Evolutionary conservation across 2,329 filamentous ascomycete genomes (phyloP).

Genomic region (Penicillium fuscoglaucum): DNA sequence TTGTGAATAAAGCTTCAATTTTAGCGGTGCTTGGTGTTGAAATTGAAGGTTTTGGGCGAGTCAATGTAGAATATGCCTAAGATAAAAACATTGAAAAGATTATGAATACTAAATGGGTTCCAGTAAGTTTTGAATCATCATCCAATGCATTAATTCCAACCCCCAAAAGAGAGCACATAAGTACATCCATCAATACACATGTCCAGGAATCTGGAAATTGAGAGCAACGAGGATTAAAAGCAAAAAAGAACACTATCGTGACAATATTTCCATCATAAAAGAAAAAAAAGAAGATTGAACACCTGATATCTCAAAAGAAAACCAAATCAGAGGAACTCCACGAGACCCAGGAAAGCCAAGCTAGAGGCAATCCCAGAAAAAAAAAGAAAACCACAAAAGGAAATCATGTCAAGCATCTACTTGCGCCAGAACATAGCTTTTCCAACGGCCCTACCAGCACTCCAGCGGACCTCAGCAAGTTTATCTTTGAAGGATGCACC

Average conservation of each 20-base stretch:
- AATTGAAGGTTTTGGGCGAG: background rate
- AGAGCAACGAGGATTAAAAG: constrained; percentile 2
- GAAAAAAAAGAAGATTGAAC: constrained; percentile 10
- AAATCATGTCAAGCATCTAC: constrained; percentile 19
- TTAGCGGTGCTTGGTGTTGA: background rate
- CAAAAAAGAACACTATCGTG: constrained; percentile 15
- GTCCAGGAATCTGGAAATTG: constrained; percentile 16
- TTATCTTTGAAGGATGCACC: constrained; percentile 39
- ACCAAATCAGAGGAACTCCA: constrained; percentile 9
- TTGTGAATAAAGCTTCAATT: background rate
- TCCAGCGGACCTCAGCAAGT: constrained; percentile 39
- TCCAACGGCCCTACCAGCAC: constrained; percentile 31
- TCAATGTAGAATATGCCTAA: background rate
- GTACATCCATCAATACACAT: constrained; percentile 19
- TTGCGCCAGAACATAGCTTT: constrained; percentile 46
- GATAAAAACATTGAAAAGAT: no score
- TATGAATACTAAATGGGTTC: background rate
- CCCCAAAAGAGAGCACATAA: constrained; percentile 9
- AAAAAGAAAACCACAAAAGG: background rate
- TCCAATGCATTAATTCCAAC: constrained; percentile 1
- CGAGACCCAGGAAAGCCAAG: background rate
- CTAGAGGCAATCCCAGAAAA: background rate
- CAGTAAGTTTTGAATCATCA: background rate
- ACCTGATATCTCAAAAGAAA: constrained; percentile 6
- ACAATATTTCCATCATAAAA: constrained; percentile 28